These are phyloP conservation scores for Tolypocladium capitatum DNA, from an alignment of 2,329 filamentous ascomycete species.

Conservation along the genomic window DNA sequence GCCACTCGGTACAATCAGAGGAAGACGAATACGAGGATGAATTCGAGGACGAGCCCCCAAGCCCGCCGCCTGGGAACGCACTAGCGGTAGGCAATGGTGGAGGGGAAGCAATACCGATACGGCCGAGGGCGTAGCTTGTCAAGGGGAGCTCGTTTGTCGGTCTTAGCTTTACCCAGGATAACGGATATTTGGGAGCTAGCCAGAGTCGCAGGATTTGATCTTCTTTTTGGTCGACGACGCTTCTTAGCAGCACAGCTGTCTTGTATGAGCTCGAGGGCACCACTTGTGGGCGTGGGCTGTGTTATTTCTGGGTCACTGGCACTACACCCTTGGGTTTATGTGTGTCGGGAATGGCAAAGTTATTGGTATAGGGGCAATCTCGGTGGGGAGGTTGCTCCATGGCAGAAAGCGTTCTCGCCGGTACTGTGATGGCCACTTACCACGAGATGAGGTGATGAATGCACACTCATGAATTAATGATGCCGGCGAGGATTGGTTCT, in stretches of 20 bases:
- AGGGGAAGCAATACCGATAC: constrained; percentile 6
- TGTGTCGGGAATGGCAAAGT: not conserved
- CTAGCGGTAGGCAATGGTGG: constrained; percentile 3
- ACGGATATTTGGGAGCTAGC: not conserved
- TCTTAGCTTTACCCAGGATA: not conserved
- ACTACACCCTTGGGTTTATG: not conserved
- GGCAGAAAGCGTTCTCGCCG: not conserved
- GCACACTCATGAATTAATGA: not conserved
- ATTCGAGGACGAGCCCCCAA: constrained; percentile 13
- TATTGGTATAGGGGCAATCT: not conserved
- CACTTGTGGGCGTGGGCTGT: not conserved
- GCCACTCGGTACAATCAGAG: constrained; percentile 26
- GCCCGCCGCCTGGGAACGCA: constrained; percentile 7
- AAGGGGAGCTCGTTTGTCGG: not conserved
- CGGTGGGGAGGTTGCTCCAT: constrained; percentile 1
- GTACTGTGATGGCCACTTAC: not conserved
- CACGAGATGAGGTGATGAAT: constrained; percentile 1
- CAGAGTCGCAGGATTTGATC: not conserved
- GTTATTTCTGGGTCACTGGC: not conserved
- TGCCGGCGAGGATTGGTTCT: not conserved
- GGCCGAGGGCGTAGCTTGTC: constrained; percentile 5
- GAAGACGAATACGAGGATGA: constrained; percentile 23
- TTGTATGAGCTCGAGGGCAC: not conserved
- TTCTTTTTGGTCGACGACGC: not conserved
- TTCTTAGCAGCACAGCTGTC: not conserved